Percentiles rank a stretch among this genome's conserved stretches.
These are phyloP conservation scores for Papiliotrema flavescens DNA, from an alignment of 1,284 basidiomycete genomes.

Conservation along the genomic window DNA sequence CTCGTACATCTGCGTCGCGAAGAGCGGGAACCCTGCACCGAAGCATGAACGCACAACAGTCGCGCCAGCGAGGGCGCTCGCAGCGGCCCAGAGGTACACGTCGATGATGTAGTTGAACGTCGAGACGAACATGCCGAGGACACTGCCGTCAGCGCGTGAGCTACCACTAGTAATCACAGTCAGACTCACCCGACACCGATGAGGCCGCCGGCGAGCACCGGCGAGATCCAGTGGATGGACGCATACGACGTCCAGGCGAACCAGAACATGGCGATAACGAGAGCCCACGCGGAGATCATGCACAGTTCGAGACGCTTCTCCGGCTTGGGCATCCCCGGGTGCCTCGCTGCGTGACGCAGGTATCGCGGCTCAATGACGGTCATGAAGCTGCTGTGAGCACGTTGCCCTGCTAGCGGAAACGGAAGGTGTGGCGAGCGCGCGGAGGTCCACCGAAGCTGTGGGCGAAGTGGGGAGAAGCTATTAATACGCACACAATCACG, in stretches of 20 bases:
- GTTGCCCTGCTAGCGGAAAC: too few species aligned
- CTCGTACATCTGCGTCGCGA: conserved; percentile 54
- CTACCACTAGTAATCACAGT: too few species aligned
- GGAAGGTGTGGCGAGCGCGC: too few species aligned
- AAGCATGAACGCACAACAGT: conserved; percentile 45
- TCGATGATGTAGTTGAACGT: conserved; percentile 54
- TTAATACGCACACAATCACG: conserved; percentile 26
- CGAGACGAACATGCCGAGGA: conserved; percentile 54
- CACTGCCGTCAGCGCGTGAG: background rate
- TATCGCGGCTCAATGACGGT: conserved; percentile 33
- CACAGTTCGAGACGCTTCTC: conserved; percentile 43
- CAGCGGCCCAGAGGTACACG: conserved; percentile 53
- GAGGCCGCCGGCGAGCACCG: conserved; percentile 50
- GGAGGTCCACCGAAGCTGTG: too few species aligned
- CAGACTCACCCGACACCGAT: conserved; percentile 42
- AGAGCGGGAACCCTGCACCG: conserved; percentile 52
- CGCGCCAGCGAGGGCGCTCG: conserved; percentile 53
- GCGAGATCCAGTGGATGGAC: conserved; percentile 50
- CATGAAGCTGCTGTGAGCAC: conserved; percentile 17
- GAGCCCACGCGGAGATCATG: conserved; percentile 47
- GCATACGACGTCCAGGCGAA: conserved; percentile 51
- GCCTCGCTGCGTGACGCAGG: conserved; percentile 26
- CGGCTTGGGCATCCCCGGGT: conserved; percentile 26
- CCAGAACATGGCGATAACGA: conserved; percentile 49
- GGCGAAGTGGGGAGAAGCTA: background rate